A percentile compares a stretch with the other conserved stretches of the same genome.
phyloP scores from a whole-genome alignment of 2,329 filamentous ascomycete genomes.

The Colletotrichum gloeosporioides region DNA sequence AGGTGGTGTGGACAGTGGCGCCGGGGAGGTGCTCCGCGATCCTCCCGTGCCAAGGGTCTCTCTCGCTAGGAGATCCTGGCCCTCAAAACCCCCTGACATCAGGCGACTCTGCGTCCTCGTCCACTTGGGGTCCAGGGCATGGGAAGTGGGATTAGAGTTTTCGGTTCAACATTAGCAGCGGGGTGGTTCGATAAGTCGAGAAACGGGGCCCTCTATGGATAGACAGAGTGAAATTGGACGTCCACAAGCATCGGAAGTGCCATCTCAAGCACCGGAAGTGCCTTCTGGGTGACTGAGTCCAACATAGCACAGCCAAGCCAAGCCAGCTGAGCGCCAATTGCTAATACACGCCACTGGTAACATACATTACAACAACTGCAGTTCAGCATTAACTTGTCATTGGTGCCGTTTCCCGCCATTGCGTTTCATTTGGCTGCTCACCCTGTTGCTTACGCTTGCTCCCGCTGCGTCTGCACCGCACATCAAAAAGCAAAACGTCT shows the following conservation, averaged over 20 bases:
- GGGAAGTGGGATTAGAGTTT: slow-evolving; percentile 16
- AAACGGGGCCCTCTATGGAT: neutral
- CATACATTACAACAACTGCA: neutral
- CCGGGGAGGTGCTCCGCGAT: slow-evolving; percentile 4
- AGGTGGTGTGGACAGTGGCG: neutral
- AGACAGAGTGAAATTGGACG: neutral
- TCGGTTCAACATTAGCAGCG: neutral
- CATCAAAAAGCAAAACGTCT: neutral
- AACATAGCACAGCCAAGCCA: neutral
- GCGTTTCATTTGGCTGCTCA: neutral
- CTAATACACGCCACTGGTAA: neutral
- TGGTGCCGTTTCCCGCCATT: neutral
- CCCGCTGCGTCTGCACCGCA: neutral
- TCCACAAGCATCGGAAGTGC: neutral
- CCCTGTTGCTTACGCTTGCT: neutral
- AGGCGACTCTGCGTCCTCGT: neutral
- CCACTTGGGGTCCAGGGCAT: neutral
- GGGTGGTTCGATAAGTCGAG: neutral
- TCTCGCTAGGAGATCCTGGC: neutral
- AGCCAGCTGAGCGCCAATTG: neutral
- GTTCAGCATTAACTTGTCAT: neutral
- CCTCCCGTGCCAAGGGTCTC: neutral
- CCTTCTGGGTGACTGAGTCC: neutral
- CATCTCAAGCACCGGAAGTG: neutral
- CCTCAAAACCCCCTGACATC: neutral